A percentile compares a stretch with the other conserved stretches of the same genome.
These are phyloP conservation scores for Eragrostis nindensis DNA, from an alignment of 176 grass and related monocot species.

Conservation along the genomic window DNA sequence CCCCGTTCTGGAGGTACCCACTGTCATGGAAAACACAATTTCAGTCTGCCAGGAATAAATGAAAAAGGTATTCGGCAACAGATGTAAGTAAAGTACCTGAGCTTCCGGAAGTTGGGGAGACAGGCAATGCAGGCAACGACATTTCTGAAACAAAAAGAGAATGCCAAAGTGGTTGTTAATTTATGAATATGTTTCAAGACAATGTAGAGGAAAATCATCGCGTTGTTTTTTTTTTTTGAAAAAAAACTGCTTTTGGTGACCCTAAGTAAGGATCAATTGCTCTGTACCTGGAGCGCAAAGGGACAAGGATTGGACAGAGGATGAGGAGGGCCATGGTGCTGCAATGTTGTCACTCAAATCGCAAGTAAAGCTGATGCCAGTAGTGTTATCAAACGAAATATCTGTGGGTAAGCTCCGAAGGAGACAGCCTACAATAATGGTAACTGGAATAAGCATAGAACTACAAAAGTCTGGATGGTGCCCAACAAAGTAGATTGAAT, in stretches of 20 bases:
- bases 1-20: constrained; percentile 54
- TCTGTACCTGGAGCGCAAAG: constrained; percentile 90
- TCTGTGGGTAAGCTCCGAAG: constrained; percentile 90
- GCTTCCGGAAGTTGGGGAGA: constrained; percentile 60
- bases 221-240: not conserved
- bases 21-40: not conserved
- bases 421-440: constrained; percentile 73
- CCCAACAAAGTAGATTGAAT: constrained; percentile 32
- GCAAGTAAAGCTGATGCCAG: constrained; percentile 93
- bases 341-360: constrained; percentile 98
- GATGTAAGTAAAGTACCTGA: constrained; percentile 55
- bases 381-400: constrained; percentile 83
- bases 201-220: not conserved
- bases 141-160: constrained; percentile 70
- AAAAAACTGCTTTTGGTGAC: not conserved
- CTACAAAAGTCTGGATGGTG: constrained; percentile 15
- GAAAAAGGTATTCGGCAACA: constrained; percentile 2
- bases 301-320: constrained; percentile 87
- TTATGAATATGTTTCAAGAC: not conserved
- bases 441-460: constrained; percentile 27
- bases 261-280: not conserved
- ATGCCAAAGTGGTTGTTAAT: constrained; percentile 1
- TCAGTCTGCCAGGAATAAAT: constrained; percentile 13
- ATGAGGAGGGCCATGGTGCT: constrained; percentile 96
- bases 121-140: constrained; percentile 93